Evolutionary conservation across 306 rosid genomes (phyloP), one percentile per base, ranked within the genome.

Genomic region (Trifolium pratense): DNA sequence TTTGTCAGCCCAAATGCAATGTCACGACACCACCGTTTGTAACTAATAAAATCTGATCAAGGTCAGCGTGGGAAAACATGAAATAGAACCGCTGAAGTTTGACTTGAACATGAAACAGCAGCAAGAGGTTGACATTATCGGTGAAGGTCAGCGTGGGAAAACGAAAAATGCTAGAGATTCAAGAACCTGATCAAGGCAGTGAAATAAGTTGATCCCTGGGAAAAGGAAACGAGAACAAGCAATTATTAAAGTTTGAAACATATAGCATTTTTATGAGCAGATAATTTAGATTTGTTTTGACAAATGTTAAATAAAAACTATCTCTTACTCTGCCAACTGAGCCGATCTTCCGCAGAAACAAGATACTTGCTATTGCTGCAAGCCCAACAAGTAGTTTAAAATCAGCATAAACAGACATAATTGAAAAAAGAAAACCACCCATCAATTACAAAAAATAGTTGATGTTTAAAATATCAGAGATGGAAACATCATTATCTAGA

Each of bases 141-240:
- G 15, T 23, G 58, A 76, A 75, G 60, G 43, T 75, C 32, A 37
- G 12, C 43, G 32, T 58, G 56, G 60, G 56, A 5, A 29, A 61
- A 70, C 39, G 9, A 73, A 53, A 68, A 76, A 43, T n/a, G 65
- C 59, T 11, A 52, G 68, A 64, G 64, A 70, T 66, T 53, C 61
- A 83, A 57, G 66, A 75, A 95, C 99, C 99, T 95, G 99, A 90
- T 80, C 71, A 80, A 70, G 71, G 96, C 78, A 31, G 92, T 85
- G 64, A 86, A 40, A 55, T 72, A 45, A 46, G 91, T 79, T 23
- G 93, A 75, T 56, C 89, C 87, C 99, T 95, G 92, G 70, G 68
- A 63, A 70, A 74, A 72, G 63, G 68, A 83, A 84, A 49, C 67
- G 71, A 23, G 21, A 85, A 67, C 21, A 21, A 57, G 63, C 58